phyloP scores from a whole-genome alignment of 2,329 filamentous ascomycete genomes.

The Knoxdaviesia capensis region DNA sequence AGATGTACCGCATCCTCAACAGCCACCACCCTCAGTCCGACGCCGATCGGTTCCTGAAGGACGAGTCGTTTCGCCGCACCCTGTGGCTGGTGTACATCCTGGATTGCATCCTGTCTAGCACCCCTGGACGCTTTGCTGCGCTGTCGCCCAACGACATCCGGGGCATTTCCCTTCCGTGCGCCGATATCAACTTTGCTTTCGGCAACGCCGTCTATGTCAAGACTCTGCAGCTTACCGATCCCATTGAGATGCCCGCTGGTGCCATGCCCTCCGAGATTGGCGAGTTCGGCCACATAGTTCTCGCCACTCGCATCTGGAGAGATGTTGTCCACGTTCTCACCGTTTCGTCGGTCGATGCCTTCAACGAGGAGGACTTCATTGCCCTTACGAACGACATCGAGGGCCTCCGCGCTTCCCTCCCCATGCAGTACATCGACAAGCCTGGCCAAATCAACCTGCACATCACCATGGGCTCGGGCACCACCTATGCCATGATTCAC shows the following conservation, averaged over 20 bases:
- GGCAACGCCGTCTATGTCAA: constrained; percentile 37
- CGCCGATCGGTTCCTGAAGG: constrained; percentile 37
- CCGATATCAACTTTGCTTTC: constrained; percentile 42
- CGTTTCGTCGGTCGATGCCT: constrained; percentile 26
- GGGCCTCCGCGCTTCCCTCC: constrained; percentile 29
- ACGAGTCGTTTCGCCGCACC: constrained; percentile 39
- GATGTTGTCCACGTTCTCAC: constrained; percentile 42
- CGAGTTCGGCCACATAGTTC: constrained; percentile 40
- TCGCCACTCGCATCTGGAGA: constrained; percentile 40
- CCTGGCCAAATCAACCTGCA: constrained; percentile 39
- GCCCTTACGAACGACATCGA: constrained; percentile 34
- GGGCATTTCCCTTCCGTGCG: constrained; percentile 35
- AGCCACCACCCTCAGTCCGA: constrained; percentile 29
- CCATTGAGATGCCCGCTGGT: constrained; percentile 16
- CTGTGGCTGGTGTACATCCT: constrained; percentile 43
- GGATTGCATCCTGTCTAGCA: constrained; percentile 41
- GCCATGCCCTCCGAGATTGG: constrained; percentile 29
- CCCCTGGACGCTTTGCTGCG: constrained; percentile 36
- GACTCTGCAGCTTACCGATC: constrained; percentile 24
- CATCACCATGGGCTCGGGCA: constrained; percentile 43
- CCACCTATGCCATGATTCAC: constrained; percentile 42
- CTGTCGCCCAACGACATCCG: constrained; percentile 32
- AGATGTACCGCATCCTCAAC: constrained; percentile 42
- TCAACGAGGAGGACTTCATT: constrained; percentile 31
- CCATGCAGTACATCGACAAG: constrained; percentile 40